Evolutionary conservation across 2,329 filamentous ascomycete species (phyloP), one percentile per base, ranked within the genome.

Genomic region (Tolypocladium guangdongense): DNA sequence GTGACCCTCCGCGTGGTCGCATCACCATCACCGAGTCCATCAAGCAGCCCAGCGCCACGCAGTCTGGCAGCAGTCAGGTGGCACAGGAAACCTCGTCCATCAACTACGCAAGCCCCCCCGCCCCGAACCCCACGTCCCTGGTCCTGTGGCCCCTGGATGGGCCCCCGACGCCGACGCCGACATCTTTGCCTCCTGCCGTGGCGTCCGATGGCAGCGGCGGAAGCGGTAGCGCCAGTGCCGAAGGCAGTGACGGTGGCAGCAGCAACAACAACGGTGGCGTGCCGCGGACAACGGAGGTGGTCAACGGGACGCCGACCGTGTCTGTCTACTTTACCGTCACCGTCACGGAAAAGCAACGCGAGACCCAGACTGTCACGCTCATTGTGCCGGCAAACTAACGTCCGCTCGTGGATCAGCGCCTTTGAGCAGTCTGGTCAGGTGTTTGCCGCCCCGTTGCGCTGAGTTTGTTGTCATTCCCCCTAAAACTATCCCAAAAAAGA

Each of bases 271-370:
- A 8, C 10, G 58, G 53, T 27, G 56, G 55, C 50, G 55, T 57
- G 22, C 60, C 59, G 32, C 60, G 61, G 4, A 62, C 64, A 7
- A 61, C 65, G 1, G 51, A 53, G 7, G 45, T 56, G 18, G 61
- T 65, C 22, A 59, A 64, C 35, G 67, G 67, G 4, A 63, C 62
- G n/a, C 64, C 66, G 2, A 70, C 68, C 11, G 66, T 71, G 36
- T 69, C 68, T 1, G 58, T 71, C 12, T 67, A 61, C 54, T 60
- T 70, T 32, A 71, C 70, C 5, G 66, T 71, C 2, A 72, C 71
- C 5, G 63, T 67, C 30, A 70, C 68, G 22, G 59, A 67, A 2
- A 64, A 61, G 50, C 61, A 62, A 39, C 61, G 54, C 46, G 56
- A 58, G 49, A 65, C 62, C 41, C 59, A 64, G 59, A 69, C 65